Evolutionary conservation across 2,329 filamentous ascomycete species (phyloP).

Genomic region (Aspergillus pseudoterreus): DNA sequence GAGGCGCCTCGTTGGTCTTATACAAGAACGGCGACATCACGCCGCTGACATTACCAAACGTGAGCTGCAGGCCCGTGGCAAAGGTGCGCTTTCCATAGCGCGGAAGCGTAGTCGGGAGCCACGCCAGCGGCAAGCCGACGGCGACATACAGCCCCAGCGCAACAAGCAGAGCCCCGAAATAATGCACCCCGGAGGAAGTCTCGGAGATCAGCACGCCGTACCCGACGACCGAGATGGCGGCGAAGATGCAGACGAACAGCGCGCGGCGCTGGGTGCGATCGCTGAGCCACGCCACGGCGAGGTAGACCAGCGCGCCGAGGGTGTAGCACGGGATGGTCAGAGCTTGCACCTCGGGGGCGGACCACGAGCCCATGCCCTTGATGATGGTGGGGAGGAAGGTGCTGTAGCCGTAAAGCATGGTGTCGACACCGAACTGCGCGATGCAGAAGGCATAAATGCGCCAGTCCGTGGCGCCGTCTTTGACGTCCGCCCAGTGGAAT

Average conservation of each 20-base stretch:
- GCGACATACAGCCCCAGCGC: slow-evolving; percentile 67
- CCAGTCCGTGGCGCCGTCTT: slow-evolving; percentile 68
- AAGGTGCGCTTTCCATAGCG: slow-evolving; percentile 74
- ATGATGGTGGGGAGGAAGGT: slow-evolving; percentile 80
- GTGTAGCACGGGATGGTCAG: slow-evolving; percentile 77
- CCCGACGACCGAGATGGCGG: slow-evolving; percentile 60
- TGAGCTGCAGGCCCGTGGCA: slow-evolving; percentile 67
- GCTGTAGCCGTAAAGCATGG: slow-evolving; percentile 74
- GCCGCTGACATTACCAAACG: slow-evolving; percentile 65
- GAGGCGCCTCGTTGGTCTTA: slow-evolving; percentile 47
- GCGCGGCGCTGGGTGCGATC: slow-evolving; percentile 65
- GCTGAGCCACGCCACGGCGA: slow-evolving; percentile 62
- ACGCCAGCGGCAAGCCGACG: slow-evolving; percentile 54
- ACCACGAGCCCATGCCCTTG: slow-evolving; percentile 61
- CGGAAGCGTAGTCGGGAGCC: slow-evolving; percentile 64
- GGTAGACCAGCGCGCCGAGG: slow-evolving; percentile 66
- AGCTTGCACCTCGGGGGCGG: slow-evolving; percentile 64
- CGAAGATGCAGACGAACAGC: slow-evolving; percentile 62
- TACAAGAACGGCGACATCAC: slow-evolving; percentile 67
- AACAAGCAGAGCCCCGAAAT: slow-evolving; percentile 74
- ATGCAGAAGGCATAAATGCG: slow-evolving; percentile 68
- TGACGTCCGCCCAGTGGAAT: slow-evolving; percentile 61
- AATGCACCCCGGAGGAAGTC: slow-evolving; percentile 60
- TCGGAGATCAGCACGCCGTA: slow-evolving; percentile 66
- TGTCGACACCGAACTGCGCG: slow-evolving; percentile 69